Base-by-base conservation (phyloP, 1,284 basidiomycete species). In the Abortiporus biennis region DNA sequence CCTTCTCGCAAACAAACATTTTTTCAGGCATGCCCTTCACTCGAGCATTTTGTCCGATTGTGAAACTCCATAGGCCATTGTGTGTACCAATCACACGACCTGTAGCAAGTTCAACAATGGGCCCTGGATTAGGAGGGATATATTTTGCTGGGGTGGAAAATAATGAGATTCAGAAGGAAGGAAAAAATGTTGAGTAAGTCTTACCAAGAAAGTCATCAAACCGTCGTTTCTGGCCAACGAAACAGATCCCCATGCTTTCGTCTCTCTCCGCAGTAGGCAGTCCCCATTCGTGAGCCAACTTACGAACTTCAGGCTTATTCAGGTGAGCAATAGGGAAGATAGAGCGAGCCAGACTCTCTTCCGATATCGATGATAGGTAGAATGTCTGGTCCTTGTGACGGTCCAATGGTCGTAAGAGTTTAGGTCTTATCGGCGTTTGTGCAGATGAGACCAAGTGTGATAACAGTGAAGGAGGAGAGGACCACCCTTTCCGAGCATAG, bases 231-330 rank as follows among this genome's bases (percentile, higher is more conserved):
- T 93, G 78, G 11, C 94, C 95, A 6, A 98, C 84, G 52, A 98
- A 98, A 58, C 95, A 98, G n/a, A 98, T 76, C 0, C 95, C 95
- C 85, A 97, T 95, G 61, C 89, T 93, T 59, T 99, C 95, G 17
- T 72, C 72, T 42, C 91, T 73, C 1, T 76, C 69, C 1, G 92
- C 90, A 0, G 88, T 96, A 2, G 85, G 83, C 8, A 99, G 65
- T 0, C 61, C 63, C 59, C 76, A 78, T 31, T 76, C 60, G 3
- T 64, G 62, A 0, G 95, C 95, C n/a, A 96, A 65, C 44, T 74
- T 69, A n/a, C 91, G 74, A 0, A 97, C 90, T 47, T 85, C 66
- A 0, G 65, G 48, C 61, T 96, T 96, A 2, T 63, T 70, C 4
- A 86, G 58, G 11, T 71, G 58, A 1, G 78, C 84, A 1, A 96